Evolutionary conservation across 2,329 filamentous ascomycete species (phyloP), one percentile per base, ranked within the genome.

Genomic region (Allantophomopsis lycopodina): DNA sequence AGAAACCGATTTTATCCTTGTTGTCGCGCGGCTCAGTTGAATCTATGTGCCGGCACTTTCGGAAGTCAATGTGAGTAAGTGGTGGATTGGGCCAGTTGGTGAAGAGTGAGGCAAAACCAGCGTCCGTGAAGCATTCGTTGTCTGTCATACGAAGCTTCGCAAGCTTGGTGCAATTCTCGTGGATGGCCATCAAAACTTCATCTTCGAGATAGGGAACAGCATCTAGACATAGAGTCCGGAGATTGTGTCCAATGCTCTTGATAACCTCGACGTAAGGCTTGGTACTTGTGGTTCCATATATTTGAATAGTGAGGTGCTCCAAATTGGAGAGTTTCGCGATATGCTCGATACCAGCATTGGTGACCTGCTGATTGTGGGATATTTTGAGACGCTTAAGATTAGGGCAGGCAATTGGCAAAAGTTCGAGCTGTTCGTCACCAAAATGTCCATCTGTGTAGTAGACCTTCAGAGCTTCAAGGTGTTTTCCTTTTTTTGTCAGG

Each of bases 401-500:
- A 0, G 78, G 76, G 48, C 84, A 89, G 43, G 71, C 61, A 6
- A 68, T 62, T 17, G 69, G 66, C 43, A 95, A 64, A n/a, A 69
- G 57, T 12, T 65, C 55, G 1, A 91, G 63, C 1, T 74, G 74
- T 7, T 81, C 70, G 44, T 94, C 79, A 32, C 79, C 76, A 47
- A 96, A 82, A 23, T 88, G 78, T 39, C 71, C 80, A 56, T 95
- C 87, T 0, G 91, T 82, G 60, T 82, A 87, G 52, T 86, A 87
- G 2, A 95, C 69, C 50, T 87, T 83, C 15, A 96, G 59, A 1
- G 68, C 68, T 49, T 76, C 71, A 11, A 95, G 66, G 16, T 69
- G 58, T 7, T 63, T 50, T 10, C 87, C 88, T 42, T 81, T 77
- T 38, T 68, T 65, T 11, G 63, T 61, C 40, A 95, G 73, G 37